Conservation (phyloP, 1,284 basidiomycete genomes). For the Pascua sp. region DNA sequence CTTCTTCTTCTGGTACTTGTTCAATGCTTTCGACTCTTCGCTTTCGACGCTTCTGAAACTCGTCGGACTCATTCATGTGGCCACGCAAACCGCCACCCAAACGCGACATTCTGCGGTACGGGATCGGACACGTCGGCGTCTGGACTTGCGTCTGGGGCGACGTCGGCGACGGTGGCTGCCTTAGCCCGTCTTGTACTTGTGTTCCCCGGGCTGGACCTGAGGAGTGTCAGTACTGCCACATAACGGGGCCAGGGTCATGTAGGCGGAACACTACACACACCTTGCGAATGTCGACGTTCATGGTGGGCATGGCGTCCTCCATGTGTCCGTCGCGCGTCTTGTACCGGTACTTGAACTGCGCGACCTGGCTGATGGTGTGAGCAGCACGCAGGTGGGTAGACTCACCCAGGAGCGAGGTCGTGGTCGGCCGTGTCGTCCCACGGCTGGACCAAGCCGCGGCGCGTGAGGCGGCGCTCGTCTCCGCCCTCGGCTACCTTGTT, state of each 20-base stretch:
- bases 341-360: slow-evolving; percentile 51
- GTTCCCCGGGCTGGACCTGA: neutral
- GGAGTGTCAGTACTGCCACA: neutral
- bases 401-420: slow-evolving; percentile 41
- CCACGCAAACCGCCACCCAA: no score
- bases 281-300: slow-evolving; percentile 35
- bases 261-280: slow-evolving; percentile 23
- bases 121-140: neutral
- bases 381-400: neutral
- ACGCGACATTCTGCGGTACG: neutral
- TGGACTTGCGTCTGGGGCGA: no score
- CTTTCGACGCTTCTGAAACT: neutral
- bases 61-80: no score
- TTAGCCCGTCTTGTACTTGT: slow-evolving; percentile 14
- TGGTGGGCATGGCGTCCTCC: slow-evolving; percentile 43
- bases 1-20: neutral
- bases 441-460: slow-evolving; percentile 39
- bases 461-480: slow-evolving; percentile 27
- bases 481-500: slow-evolving; percentile 39
- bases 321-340: slow-evolving; percentile 44
- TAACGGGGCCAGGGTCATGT: no score
- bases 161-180: no score
- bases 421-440: slow-evolving; percentile 44
- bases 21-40: neutral
- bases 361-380: slow-evolving; percentile 29